These are phyloP conservation scores for Starmerella bombicola DNA, from an alignment of 805 yeast species.

Conservation along the genomic window DNA sequence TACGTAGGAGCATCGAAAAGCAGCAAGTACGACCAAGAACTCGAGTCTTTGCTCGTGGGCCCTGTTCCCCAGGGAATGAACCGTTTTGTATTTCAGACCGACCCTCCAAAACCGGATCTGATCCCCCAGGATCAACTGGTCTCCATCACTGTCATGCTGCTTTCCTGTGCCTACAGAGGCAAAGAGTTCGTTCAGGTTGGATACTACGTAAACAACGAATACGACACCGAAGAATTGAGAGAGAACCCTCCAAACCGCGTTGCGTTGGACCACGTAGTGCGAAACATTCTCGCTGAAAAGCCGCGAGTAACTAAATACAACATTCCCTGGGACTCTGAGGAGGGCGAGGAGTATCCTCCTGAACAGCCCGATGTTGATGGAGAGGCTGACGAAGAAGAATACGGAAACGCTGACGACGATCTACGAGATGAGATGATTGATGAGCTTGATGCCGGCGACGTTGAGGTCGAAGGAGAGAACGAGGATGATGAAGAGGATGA, in stretches of 20 bases:
- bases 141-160: constrained; percentile 82
- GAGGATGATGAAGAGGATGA: constrained; percentile 14
- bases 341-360: constrained; percentile 23
- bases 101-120: constrained; percentile 90
- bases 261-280: constrained; percentile 82
- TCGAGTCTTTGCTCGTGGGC: constrained; percentile 93
- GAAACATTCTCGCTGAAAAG: constrained; percentile 91
- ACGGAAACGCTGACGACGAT: constrained; percentile 23
- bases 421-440: constrained; percentile 22
- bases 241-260: constrained; percentile 91
- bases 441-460: constrained; percentile 23
- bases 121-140: constrained; percentile 95
- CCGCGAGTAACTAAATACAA: constrained; percentile 95
- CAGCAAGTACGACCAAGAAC: constrained; percentile 89
- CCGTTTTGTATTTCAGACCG: constrained; percentile 84
- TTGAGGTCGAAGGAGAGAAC: constrained; percentile 19
- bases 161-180: constrained; percentile 87
- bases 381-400: constrained; percentile 21
- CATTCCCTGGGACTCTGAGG: constrained; percentile 60
- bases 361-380: constrained; percentile 25
- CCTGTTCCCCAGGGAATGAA: constrained; percentile 97
- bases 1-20: constrained; percentile 95
- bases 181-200: constrained; percentile 95
- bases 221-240: constrained; percentile 81
- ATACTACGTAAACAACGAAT: constrained; percentile 93